Evolutionary conservation across 495 filamentous ascomycete species (phyloP), one percentile per base, ranked within the genome.

Genomic region (Trichodelitschia bisporula): DNA sequence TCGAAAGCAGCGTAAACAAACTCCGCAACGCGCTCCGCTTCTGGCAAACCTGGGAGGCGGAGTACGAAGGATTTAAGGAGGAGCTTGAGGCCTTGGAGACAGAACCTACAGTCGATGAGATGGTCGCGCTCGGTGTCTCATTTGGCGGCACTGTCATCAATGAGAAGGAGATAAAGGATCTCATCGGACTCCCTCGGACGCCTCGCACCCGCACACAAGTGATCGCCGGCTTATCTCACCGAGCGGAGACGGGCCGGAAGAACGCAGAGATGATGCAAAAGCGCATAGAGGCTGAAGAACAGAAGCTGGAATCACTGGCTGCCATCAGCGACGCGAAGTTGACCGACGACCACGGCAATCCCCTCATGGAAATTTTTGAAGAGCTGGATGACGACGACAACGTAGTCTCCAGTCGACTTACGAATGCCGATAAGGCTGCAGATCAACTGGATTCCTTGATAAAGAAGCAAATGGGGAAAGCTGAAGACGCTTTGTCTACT

Each of bases 371-470:
- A 31, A 93, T 97, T 36, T 51, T 69, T 25, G 84, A 97, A 48
- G 72, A 91, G 51, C 55, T 97, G 27, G 86, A 97, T 46, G 84
- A 92, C 13, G 70, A 91, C 12, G 86, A 67, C 12, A 84, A 91
- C 42, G 61, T 95, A 8, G 54, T 92, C 29, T 31, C 15, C 10
- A 31, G 4, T 18, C 71, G 39, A 43, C 33, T n/a, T 19, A 19
- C 63, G 0, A 69, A 54, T 2, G 9, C 16, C 17, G 23, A 15
- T 6, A 12, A 29, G 6, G 26, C 26, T 8, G 21, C 12, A n/a
- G n/a, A n/a, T n/a, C n/a, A n/a, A n/a, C n/a, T n/a, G n/a, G n/a
- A n/a, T n/a, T n/a, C n/a, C n/a, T n/a, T n/a, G n/a, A n/a, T n/a
- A n/a, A n/a, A n/a, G n/a, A n/a, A n/a, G n/a, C n/a, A n/a, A n/a